These are phyloP conservation scores for Ustilago lituana DNA, from an alignment of 1,284 basidiomycete genomes.

Conservation along the genomic window DNA sequence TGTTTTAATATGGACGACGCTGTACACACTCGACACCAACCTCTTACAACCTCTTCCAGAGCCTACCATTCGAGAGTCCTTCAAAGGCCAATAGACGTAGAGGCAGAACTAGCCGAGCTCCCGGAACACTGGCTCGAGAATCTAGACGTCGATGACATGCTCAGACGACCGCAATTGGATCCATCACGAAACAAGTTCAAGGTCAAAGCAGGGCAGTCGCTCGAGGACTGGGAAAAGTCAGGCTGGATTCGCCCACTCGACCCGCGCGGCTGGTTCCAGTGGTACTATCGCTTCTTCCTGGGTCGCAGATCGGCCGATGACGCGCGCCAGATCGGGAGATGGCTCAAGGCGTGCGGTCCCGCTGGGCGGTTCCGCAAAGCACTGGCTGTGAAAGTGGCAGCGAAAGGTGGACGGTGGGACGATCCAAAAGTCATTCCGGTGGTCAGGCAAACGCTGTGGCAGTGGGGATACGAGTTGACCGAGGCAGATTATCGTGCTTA, in stretches of 20 bases:
- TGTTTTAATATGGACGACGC: too few species aligned
- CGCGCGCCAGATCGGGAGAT: constrained; percentile 69
- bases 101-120: constrained; percentile 50
- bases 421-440: constrained; percentile 52
- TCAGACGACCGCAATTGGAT: constrained; percentile 58
- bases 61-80: constrained; percentile 48
- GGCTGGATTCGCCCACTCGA: constrained; percentile 70
- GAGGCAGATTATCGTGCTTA: constrained; percentile 57
- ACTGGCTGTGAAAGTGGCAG: constrained; percentile 68
- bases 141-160: constrained; percentile 42
- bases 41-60: constrained; percentile 8
- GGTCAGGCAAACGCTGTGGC: constrained; percentile 61
- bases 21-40: too few species aligned
- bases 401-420: constrained; percentile 61
- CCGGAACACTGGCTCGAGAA: constrained; percentile 49
- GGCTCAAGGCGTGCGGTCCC: constrained; percentile 70
- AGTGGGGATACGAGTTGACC: constrained; percentile 66
- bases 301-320: constrained; percentile 69
- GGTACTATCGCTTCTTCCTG: constrained; percentile 69
- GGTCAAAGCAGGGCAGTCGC: constrained; percentile 69
- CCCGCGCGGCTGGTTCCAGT: constrained; percentile 70
- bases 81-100: constrained; percentile 33
- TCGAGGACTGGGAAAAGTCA: constrained; percentile 70
- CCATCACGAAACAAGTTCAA: constrained; percentile 68
- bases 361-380: constrained; percentile 69